Conservation (phyloP, 106 monocot species). For the Allium fistulosum region DNA sequence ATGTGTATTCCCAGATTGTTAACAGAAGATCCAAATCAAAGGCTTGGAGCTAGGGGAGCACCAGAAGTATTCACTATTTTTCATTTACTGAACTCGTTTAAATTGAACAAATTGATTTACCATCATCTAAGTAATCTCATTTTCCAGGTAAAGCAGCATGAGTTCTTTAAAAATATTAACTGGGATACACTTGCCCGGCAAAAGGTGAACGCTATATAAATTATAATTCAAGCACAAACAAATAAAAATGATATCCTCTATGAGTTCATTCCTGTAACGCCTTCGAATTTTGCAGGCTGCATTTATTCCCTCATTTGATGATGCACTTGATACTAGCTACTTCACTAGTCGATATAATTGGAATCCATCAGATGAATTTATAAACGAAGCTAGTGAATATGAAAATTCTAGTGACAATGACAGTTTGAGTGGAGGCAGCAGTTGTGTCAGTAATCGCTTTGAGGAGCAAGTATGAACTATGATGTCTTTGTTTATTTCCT, state of each 20-base stretch:
- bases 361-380: conserved; percentile 88
- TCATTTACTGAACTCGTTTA: not conserved
- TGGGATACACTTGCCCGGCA: conserved; percentile 98
- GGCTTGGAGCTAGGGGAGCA: conserved; percentile 94
- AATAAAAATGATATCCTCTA: too few species aligned
- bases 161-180: conserved; percentile 90
- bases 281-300: conserved; percentile 41
- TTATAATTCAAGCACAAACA: too few species aligned
- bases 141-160: conserved; percentile 82
- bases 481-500: too few species aligned
- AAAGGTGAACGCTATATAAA: conserved; percentile 64
- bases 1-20: conserved; percentile 36
- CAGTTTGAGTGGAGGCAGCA: conserved; percentile 80
- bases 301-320: conserved; percentile 92
- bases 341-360: conserved; percentile 92
- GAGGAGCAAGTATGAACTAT: conserved; percentile 33
- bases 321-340: conserved; percentile 91
- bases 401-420: conserved; percentile 89
- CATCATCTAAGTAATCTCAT: conserved; percentile 27
- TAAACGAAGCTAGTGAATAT: conserved; percentile 75
- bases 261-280: too few species aligned
- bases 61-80: conserved; percentile 43
- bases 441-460: conserved; percentile 75
- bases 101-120: not conserved
- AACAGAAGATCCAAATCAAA: conserved; percentile 92